These are phyloP conservation scores for Coemansia sp. DNA, from an alignment of 192 early-diverging fungal genomes.

Conservation along the genomic window DNA sequence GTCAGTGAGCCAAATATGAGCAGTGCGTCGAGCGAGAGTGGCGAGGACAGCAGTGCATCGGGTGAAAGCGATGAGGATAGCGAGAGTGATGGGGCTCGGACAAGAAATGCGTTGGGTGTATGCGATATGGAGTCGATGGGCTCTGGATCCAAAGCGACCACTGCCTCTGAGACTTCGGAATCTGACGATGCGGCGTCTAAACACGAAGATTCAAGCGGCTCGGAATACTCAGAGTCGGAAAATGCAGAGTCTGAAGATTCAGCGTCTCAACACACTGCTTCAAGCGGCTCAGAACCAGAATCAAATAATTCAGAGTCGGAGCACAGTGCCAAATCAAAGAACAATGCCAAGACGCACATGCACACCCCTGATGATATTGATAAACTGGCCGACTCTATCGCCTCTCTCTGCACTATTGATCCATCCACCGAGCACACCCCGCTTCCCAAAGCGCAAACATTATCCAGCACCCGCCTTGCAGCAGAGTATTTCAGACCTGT, in stretches of 20 bases:
- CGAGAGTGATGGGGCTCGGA: neutral
- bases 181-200: neutral
- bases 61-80: neutral
- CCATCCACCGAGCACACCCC: neutral
- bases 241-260: neutral
- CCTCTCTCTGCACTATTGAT: conserved; percentile 4
- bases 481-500: conserved; percentile 20
- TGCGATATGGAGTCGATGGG: neutral
- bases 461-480: too few species aligned
- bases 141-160: neutral
- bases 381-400: conserved; percentile 1
- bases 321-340: too few species aligned
- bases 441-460: too few species aligned
- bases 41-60: neutral
- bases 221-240: neutral
- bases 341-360: neutral
- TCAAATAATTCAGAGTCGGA: neutral
- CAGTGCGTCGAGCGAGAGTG: neutral
- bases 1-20: neutral
- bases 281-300: neutral
- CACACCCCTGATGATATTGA: neutral
- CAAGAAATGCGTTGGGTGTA: too few species aligned
- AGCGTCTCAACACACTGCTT: neutral
- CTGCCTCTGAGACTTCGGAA: neutral
- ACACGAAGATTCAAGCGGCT: too few species aligned